Conservation (phyloP, 192 early-diverging fungal genomes). For the Phlyctochytrium planicorne region DNA sequence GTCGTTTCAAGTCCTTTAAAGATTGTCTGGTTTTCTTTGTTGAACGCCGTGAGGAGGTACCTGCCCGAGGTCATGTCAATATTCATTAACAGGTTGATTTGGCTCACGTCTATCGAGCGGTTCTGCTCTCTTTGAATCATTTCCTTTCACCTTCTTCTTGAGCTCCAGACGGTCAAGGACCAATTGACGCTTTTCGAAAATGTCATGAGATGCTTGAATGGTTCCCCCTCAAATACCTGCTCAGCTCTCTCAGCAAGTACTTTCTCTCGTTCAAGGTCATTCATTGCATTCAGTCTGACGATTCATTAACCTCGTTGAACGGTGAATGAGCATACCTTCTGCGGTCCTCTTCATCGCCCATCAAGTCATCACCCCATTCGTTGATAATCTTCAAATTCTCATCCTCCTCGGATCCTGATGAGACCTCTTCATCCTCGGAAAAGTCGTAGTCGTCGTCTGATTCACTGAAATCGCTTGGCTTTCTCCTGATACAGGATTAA, state of each 20-base stretch:
- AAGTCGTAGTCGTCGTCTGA: conserved; percentile 5
- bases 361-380: conserved; percentile 19
- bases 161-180: conserved; percentile 17
- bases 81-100: too few relatives aligned
- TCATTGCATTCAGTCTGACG: conserved; percentile 21
- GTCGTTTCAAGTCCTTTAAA: conserved; percentile 8
- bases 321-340: conserved; percentile 3
- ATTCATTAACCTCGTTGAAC: not conserved
- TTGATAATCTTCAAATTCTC: conserved; percentile 9
- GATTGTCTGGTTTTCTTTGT: conserved; percentile 11
- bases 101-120: too few relatives aligned
- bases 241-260: conserved; percentile 19
- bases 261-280: conserved; percentile 24
- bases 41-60: conserved; percentile 6
- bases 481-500: not conserved
- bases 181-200: conserved; percentile 6
- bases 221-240: conserved; percentile 10
- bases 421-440: conserved; percentile 8
- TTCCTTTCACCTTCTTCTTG: conserved; percentile 15
- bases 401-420: conserved; percentile 1
- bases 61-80: too few relatives aligned
- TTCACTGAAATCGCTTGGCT: conserved; percentile 2
- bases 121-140: conserved; percentile 8
- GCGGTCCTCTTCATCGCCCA: conserved; percentile 25
- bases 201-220: not conserved